Base-by-base conservation (phyloP, 306 rosid species). In the Glycine latifolia region DNA sequence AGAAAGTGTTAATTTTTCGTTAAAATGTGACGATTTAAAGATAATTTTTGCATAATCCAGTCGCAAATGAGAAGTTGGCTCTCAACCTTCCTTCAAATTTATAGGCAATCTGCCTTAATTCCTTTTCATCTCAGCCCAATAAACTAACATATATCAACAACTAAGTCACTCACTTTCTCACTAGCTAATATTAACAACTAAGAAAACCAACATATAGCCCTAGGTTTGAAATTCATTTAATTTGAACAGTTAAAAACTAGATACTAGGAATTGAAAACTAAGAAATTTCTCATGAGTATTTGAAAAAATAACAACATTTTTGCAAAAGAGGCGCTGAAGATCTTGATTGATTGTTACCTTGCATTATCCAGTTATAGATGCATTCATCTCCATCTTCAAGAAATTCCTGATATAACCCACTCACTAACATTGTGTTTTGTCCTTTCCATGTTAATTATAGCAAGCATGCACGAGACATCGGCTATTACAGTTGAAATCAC, bases 371-470 rank as follows among this genome's bases (percentile, higher is more conserved):
- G 95, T 87, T 67, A 92, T 20, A 78, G 86, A 37, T 67, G 65
- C 92, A 95, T 91, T 92, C 98, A 82, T 95, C 98, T 82, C 98
- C 98, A 88, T 95, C 97, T 88, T 95, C 96, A 63, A 95, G 93
- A 80, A 90, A 95, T 78, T 88, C 93, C 7, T 97, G 89, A 26
- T 81, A 4, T 16, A 81, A 71, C 39, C 97, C 94, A 73, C 89
- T 86, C 77, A 88, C 62, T 7, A 92, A 88, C 62, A 95, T 60
- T 0, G 92, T 52, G 17, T 91, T 93, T 79, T 95, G 90, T 53
- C 99, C 99, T 71, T 93, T 95, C 98, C 97, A 93, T 9, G 97
- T 88, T 90, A 91, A 88, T 88, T 95, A 98, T 53, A 95, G 86
- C 91, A 95, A 90, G 90, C 97, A 90, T 78, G 94, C 98, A n/a